Evolutionary conservation across 495 filamentous ascomycete genomes (phyloP), one percentile per base, ranked within the genome.

Genomic region (Hyaloscypha variabilis): DNA sequence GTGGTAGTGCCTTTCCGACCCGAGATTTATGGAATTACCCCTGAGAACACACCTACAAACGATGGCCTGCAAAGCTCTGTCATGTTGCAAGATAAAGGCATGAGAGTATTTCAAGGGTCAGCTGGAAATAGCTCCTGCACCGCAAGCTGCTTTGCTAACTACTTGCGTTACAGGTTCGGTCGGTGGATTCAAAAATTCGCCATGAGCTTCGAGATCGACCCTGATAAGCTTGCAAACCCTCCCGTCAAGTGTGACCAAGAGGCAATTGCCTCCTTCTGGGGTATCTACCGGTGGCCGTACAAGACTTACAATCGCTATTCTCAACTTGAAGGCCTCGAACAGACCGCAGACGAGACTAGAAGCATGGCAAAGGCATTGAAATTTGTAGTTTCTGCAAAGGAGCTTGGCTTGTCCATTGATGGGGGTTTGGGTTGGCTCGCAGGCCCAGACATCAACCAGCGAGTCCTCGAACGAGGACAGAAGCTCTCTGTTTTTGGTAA

Each of bases 371-470:
- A 74, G 6, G 81, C 83, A 17, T 74, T 88, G 58, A 72, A 70
- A 5, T 76, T 76, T 21, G 73, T 83, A 6, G 64, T 62, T 8
- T 69, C 73, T 1, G 77, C 83, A 0, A 69, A 67, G 53, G 80
- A 87, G 62, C 74, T 88, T 11, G 85, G 79, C 1, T 66, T 88
- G 4, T 85, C 81, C 14, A 70, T 87, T 17, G 83, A 85, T 57
- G 82, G 79, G 56, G 84, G 85, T 31, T 70, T 87, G 10, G 85
- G 86, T 14, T 88, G 83, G 79, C 76, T 88, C 19, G 36, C 67
- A 53, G 72, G 71, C 17, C 71, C 71, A 13, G 69, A 71, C 65
- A 42, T 55, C 24, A 71, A 69, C 23, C 55, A 42, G 23, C 42
- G 42, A 46, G 64, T 66, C 13, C 6, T 52, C 13, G 53, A 66